These are phyloP conservation scores for Eucalyptus microcorys DNA, from an alignment of 345 rosid species.

Conservation along the genomic window DNA sequence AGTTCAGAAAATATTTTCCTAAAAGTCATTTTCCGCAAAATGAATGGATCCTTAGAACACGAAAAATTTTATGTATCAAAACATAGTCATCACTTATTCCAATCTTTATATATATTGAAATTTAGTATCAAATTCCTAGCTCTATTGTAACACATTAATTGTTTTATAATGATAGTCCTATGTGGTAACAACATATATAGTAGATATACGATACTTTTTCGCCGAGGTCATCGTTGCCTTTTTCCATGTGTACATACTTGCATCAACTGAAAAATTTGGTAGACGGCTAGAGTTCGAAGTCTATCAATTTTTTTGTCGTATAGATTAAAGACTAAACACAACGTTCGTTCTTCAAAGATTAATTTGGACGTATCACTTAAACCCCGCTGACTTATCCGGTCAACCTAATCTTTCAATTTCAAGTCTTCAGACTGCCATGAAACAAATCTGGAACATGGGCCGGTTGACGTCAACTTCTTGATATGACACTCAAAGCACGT, in stretches of 20 bases:
- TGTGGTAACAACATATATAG: not conserved
- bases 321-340: not conserved
- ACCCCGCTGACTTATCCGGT: not conserved
- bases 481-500: not conserved
- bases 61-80: not conserved
- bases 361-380: not conserved
- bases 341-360: not conserved
- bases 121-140: not conserved
- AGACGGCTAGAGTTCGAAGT: not conserved
- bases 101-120: not conserved
- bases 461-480: not conserved
- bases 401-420: not conserved
- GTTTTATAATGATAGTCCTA: not conserved
- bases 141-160: not conserved
- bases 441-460: not conserved
- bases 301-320: not conserved
- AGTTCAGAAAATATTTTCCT: too few relatives aligned
- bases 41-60: not conserved
- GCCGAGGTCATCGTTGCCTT: not conserved
- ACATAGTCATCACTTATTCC: not conserved
- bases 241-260: not conserved
- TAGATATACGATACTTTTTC: not conserved
- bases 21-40: too few relatives aligned
- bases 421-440: not conserved
- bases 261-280: not conserved